phyloP scores from a whole-genome alignment of 768 basidiomycete genomes.

The Boletus rufocinnamomeus region DNA sequence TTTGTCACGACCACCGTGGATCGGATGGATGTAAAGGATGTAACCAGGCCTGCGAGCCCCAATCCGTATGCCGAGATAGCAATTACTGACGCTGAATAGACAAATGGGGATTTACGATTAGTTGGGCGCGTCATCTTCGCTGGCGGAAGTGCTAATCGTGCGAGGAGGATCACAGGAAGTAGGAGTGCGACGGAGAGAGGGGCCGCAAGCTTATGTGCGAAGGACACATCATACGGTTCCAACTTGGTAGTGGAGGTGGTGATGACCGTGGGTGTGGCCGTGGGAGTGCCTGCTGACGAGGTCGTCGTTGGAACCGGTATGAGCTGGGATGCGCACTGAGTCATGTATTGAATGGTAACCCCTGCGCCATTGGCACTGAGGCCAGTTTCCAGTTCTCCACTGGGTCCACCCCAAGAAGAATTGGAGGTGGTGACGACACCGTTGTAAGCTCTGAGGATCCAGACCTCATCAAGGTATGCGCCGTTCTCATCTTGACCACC shows the following conservation, averaged over 20 bases:
- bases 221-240: slow-evolving; percentile 43
- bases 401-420: slow-evolving; percentile 65
- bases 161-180: slow-evolving; percentile 43
- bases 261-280: slow-evolving; percentile 14
- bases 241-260: slow-evolving; percentile 23
- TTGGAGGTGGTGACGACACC: slow-evolving; percentile 58
- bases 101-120: slow-evolving; percentile 29
- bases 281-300: slow-evolving; percentile 20
- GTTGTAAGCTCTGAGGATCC: slow-evolving; percentile 75
- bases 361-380: slow-evolving; percentile 66
- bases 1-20: slow-evolving; percentile 31
- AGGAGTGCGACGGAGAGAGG: slow-evolving; percentile 51
- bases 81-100: slow-evolving; percentile 42
- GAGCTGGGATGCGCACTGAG: slow-evolving; percentile 55
- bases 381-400: slow-evolving; percentile 63
- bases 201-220: slow-evolving; percentile 48
- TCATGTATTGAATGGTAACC: slow-evolving; percentile 60
- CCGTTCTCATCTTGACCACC: slow-evolving; percentile 72
- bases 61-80: slow-evolving; percentile 53
- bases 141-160: slow-evolving; percentile 45
- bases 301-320: slow-evolving; percentile 24
- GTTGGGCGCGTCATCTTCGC: slow-evolving; percentile 24
- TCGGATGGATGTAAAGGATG: slow-evolving; percentile 60
- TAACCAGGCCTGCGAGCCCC: slow-evolving; percentile 63
- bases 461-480: slow-evolving; percentile 70